Evolutionary conservation across 1,284 basidiomycete species (phyloP).

Genomic region (Rhizoctonia solani): DNA sequence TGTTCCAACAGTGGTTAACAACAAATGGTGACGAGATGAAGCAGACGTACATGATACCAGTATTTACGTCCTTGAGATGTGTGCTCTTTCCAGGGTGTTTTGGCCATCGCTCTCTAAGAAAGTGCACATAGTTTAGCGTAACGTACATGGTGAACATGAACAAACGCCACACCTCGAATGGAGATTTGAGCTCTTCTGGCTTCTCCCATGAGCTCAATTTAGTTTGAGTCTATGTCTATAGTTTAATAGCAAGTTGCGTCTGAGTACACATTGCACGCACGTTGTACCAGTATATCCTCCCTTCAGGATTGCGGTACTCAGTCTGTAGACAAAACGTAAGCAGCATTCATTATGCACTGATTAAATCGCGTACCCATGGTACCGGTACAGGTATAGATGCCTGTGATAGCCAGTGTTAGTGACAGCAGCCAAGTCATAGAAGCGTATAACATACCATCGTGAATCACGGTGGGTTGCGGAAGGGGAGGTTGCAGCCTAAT

Average conservation of each 20-base stretch:
- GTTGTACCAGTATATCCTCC: constrained; percentile 87
- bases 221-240: constrained; percentile 52
- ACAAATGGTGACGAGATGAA: neutral
- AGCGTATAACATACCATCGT: constrained; percentile 7
- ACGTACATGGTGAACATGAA: neutral
- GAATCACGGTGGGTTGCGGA: neutral
- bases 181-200: constrained; percentile 82
- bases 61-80: constrained; percentile 87
- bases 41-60: constrained; percentile 77
- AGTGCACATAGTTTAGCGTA: neutral
- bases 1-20: constrained; percentile 42
- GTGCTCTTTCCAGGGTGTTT: constrained; percentile 93
- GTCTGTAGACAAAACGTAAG: constrained; percentile 39
- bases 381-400: neutral
- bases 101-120: constrained; percentile 74
- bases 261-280: constrained; percentile 14
- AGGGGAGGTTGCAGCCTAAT: neutral
- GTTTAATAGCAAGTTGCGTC: neutral
- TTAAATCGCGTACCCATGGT: neutral
- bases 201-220: constrained; percentile 87
- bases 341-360: neutral
- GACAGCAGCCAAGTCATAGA: neutral
- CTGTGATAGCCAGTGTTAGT: neutral
- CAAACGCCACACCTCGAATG: constrained; percentile 72
- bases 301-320: constrained; percentile 67